phyloP scores from a whole-genome alignment of 1,284 basidiomycete genomes.

The Austroboletus novae-zelandiae region DNA sequence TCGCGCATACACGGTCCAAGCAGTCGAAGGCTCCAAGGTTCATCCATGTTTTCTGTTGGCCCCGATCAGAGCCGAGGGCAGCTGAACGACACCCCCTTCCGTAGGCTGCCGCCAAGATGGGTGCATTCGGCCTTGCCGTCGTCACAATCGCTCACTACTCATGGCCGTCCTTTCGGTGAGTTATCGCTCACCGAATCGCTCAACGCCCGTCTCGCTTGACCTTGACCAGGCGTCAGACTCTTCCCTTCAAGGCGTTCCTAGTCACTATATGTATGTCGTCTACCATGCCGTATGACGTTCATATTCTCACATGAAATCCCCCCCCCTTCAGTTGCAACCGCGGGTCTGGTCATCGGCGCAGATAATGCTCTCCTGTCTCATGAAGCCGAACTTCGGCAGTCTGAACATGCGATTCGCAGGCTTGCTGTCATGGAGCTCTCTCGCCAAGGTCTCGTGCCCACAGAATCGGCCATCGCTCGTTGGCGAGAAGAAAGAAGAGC shows the following conservation, averaged over 20 bases:
- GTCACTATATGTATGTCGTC: conserved; percentile 53
- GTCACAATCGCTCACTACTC: conserved; percentile 67
- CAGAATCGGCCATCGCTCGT: conserved; percentile 78
- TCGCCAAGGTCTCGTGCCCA: conserved; percentile 70
- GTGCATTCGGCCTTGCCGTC: conserved; percentile 56
- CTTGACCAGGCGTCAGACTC: conserved; percentile 63
- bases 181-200: background rate
- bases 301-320: background rate
- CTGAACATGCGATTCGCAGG: conserved; percentile 68
- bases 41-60: conserved; percentile 8
- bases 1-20: conserved; percentile 53
- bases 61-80: background rate
- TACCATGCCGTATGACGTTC: background rate
- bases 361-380: conserved; percentile 74
- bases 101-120: conserved; percentile 59
- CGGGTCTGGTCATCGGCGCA: conserved; percentile 72
- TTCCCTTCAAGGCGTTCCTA: conserved; percentile 78
- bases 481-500: conserved; percentile 60
- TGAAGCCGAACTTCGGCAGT: conserved; percentile 61
- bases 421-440: conserved; percentile 76
- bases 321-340: conserved; percentile 48
- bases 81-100: background rate
- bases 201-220: background rate
- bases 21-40: conserved; percentile 50
- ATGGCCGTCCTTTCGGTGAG: conserved; percentile 77